Base-by-base conservation (phyloP, 2,329 filamentous ascomycete genomes). In the Diatrype stigma region DNA sequence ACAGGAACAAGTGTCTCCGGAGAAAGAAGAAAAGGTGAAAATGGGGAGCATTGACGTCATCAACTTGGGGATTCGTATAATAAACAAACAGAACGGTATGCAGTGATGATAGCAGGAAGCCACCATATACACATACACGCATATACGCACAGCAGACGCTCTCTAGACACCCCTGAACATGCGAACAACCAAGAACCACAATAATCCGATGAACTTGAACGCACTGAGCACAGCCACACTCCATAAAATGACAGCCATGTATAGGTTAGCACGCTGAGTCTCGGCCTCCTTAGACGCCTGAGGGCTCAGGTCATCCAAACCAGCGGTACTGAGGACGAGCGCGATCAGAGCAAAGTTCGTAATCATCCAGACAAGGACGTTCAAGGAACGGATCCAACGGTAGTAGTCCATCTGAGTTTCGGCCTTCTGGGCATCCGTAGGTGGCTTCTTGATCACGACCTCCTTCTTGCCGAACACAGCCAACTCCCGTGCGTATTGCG, bases 391-490 rank as follows among this genome's bases (percentile, higher is more conserved):
- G 68, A 99, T 96, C 58, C 92, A 94, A 63, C 92, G 91, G 80
- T 99, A 99, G 73, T 97, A 99, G 69, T 99, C 94, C 76, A 96
- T 90, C 70, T 99, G 93, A 65, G 88, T 90, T 67, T 96, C 92
- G 34, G 84, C 78, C 42, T 80, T 72, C 59, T 82, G 77, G 0
- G 73, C 67, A 0, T 79, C 67, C 0, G 76, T 78, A 0, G 81
- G 79, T 0, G 75, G 62, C 62, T 82, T 84, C 70, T 86, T 84
- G 56, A 90, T 85, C 56, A 86, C 84, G 26, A 86, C 85, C 44
- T 83, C 83, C 70, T 96, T 97, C 23, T 75, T 73, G 42, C 79
- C 73, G 66, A 97, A 96, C 14, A 85, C 79, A 2, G 77, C 72
- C 47, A 96, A 73, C 65, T 99, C 94, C 37, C 85, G 77, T 65